Evolutionary conservation across 345 rosid species (phyloP).

Genomic region (Eucalyptus camaldulensis): DNA sequence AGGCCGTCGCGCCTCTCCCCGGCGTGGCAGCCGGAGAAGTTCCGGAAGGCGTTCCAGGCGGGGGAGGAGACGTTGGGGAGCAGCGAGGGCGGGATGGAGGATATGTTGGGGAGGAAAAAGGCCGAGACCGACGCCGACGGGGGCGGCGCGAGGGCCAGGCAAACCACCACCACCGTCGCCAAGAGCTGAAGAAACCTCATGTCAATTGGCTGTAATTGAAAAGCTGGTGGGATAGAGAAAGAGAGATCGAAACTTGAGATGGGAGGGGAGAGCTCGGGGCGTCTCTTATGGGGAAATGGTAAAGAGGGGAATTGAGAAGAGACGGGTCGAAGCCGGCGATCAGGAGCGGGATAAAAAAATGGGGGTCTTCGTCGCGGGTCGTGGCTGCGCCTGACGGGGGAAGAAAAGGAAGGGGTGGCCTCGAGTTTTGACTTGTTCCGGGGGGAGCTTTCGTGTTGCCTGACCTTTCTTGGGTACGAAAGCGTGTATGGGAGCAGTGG

Average conservation of each 20-base stretch:
- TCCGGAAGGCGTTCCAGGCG: conserved; percentile 55
- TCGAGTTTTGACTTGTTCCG: background rate
- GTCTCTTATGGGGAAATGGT: background rate
- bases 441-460: background rate
- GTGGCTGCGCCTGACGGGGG: background rate
- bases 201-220: background rate
- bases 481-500: background rate
- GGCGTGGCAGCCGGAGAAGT: conserved; percentile 47
- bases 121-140: conserved; percentile 3
- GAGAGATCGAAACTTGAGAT: background rate
- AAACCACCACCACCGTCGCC: background rate
- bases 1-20: conserved; percentile 57
- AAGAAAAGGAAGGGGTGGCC: background rate
- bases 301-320: background rate
- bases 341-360: background rate
- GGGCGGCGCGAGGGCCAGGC: background rate
- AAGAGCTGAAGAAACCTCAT: background rate
- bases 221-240: background rate
- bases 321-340: background rate
- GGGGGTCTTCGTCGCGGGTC: background rate
- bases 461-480: background rate
- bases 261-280: background rate
- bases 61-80: background rate
- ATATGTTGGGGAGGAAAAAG: conserved; percentile 22
- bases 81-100: conserved; percentile 22